A percentile compares a stretch with the other conserved stretches of the same genome.
phyloP scores from a whole-genome alignment of 768 basidiomycete genomes.

The Melanogaster broomeanus region DNA sequence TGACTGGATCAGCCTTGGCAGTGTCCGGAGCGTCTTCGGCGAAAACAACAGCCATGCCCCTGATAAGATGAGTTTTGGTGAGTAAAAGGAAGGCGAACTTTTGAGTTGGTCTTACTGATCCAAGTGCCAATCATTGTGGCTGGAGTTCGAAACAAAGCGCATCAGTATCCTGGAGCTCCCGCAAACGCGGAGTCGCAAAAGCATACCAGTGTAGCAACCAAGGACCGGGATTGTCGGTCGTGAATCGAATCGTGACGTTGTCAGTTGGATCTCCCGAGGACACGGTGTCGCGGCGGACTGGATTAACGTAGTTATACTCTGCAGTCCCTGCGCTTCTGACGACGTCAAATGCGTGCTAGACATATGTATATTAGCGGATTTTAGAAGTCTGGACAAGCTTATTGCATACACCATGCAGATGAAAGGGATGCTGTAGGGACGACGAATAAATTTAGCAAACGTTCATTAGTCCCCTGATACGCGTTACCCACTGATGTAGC shows the following conservation, averaged over 20 bases:
- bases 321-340: constrained; percentile 11
- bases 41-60: constrained; percentile 2
- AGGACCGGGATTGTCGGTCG: no score
- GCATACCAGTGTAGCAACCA: constrained; percentile 39
- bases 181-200: no score
- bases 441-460: background rate
- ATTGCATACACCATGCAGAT: constrained; percentile 36
- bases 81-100: background rate
- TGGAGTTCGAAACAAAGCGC: background rate
- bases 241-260: constrained; percentile 56
- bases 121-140: constrained; percentile 8
- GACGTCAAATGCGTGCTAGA: constrained; percentile 10
- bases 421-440: constrained; percentile 29
- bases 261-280: constrained; percentile 32
- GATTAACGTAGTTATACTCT: constrained; percentile 5
- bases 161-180: no score
- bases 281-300: constrained; percentile 39
- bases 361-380: background rate
- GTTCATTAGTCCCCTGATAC: no score
- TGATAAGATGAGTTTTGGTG: background rate
- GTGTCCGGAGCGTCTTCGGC: background rate
- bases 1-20: background rate
- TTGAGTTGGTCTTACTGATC: background rate
- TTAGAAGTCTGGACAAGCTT: no score
- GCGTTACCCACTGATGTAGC: no score